Conservation (phyloP, 1,284 basidiomycete species). For the Malassezia obtusa region DNA sequence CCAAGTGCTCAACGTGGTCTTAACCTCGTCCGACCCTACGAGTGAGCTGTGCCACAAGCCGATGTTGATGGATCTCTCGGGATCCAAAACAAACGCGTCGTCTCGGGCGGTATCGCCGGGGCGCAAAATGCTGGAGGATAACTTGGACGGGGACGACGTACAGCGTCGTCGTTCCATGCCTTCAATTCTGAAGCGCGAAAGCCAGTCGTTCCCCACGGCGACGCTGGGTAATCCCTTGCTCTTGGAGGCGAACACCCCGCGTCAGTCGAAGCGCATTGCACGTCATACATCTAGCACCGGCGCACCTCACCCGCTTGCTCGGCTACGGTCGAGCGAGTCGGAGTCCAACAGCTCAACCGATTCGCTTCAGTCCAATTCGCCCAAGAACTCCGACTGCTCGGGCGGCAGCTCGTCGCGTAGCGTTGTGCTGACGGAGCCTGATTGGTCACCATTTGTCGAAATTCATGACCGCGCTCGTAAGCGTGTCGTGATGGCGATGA, state of each 20-base stretch:
- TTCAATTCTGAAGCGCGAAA: conserved; percentile 33
- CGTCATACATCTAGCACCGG: conserved; percentile 5
- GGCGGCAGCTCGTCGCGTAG: background rate
- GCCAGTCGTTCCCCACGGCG: conserved; percentile 24
- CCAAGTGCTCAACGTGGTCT: conserved; percentile 3
- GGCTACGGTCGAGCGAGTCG: background rate
- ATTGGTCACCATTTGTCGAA: conserved; percentile 33
- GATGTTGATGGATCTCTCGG: conserved; percentile 28
- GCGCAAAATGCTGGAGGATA: no score
- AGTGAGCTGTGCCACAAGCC: conserved; percentile 29
- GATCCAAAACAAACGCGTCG: no score
- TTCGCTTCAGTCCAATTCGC: background rate
- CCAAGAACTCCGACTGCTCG: background rate
- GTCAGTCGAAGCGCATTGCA: conserved; percentile 20
- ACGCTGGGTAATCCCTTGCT: conserved; percentile 7
- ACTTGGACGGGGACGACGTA: no score
- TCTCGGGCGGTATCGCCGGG: no score
- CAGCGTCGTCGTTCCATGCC: background rate
- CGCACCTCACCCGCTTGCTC: background rate
- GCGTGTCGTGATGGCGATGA: conserved; percentile 24
- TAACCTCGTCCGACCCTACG: conserved; percentile 34
- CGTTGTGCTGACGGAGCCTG: conserved; percentile 34
- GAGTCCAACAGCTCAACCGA: background rate
- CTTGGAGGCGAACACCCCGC: background rate
- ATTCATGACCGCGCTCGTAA: conserved; percentile 35